Percentiles rank a stretch among this genome's conserved stretches.
Conservation (phyloP, 2,329 filamentous ascomycete genomes). For the Penicillium sp. region DNA sequence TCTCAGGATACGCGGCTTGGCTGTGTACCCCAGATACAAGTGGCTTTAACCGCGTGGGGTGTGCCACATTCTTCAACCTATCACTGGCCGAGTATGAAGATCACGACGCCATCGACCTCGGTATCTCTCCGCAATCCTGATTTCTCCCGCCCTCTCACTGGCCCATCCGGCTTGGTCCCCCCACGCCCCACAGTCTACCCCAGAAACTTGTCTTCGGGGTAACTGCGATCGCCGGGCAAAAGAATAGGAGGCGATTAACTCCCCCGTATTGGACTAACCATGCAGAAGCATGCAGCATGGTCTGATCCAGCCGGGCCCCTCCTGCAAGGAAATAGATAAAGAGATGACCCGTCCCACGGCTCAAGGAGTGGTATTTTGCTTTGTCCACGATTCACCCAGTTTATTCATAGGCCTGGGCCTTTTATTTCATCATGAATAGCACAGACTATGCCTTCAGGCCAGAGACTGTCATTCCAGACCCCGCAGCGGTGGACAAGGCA, state of each 20-base stretch:
- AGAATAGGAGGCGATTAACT: background rate
- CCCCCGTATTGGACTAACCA: background rate
- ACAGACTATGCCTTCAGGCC: slow-evolving; percentile 9
- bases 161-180: background rate
- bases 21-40: background rate
- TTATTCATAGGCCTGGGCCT: background rate
- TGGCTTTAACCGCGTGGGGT: slow-evolving; percentile 5
- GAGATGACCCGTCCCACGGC: background rate
- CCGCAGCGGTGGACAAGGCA: slow-evolving; percentile 20
- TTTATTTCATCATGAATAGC: slow-evolving; percentile 8
- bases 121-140: background rate
- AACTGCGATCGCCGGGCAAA: background rate
- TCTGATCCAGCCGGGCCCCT: background rate
- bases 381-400: no score
- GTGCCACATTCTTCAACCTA: background rate
- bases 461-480: slow-evolving; percentile 3
- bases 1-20: background rate
- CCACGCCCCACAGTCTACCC: background rate
- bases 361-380: background rate
- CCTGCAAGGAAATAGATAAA: background rate
- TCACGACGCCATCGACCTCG: background rate
- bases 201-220: background rate
- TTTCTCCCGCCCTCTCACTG: background rate
- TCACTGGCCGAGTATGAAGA: background rate
- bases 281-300: background rate